Base-by-base conservation (phyloP, 2,329 filamentous ascomycete genomes). In the Trichoderma guizhouense region DNA sequence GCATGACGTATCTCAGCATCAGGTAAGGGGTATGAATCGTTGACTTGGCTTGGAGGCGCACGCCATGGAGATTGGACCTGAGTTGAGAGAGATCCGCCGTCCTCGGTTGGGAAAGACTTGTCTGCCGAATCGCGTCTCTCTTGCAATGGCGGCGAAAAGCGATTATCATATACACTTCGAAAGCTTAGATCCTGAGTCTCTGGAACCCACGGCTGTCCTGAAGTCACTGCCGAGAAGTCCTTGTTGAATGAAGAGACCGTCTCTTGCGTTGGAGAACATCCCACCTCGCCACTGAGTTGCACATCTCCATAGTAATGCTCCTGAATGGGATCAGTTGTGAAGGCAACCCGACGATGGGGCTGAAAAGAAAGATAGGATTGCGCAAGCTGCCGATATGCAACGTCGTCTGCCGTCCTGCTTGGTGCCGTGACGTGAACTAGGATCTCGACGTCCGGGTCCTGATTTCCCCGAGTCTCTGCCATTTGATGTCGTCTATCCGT, bases 341-440 rank as follows among this genome's bases (percentile, higher is more conserved):
- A 26, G 12, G 6, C 11, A 24, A 47, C 24, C 18, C 26, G 72
- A 9, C 15, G 15, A 6, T 58, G 62, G 7, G 84, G 81, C 51
- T 81, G 74, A 71, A 88, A 90, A 53, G 82, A 77, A n/a, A 87
- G 78, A 73, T 89, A 89, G 3, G 86, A 84, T 26, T 81, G 76
- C 5, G 86, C 86, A 26, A 88, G 79, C n/a, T 80, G 78, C 39
- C 87, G 81, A 74, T 89, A 89, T 15, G 76, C 75, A 21, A 76
- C 78, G 78, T 90, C 87, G 74, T 89, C 85, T 12, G 76, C 75
- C 26, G 82, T 79, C 51, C 78, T 83, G 75, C 85, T 84, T 7
- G 87, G 85, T 34, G 87, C 88, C 12, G 84, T 79, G 70, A 88
- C 83, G 77, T 90, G 88, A 65, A 89, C 83, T 58, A 90, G 81